phyloP scores from a whole-genome alignment of 2,329 filamentous ascomycete species.

The Fusarium zealandicum region DNA sequence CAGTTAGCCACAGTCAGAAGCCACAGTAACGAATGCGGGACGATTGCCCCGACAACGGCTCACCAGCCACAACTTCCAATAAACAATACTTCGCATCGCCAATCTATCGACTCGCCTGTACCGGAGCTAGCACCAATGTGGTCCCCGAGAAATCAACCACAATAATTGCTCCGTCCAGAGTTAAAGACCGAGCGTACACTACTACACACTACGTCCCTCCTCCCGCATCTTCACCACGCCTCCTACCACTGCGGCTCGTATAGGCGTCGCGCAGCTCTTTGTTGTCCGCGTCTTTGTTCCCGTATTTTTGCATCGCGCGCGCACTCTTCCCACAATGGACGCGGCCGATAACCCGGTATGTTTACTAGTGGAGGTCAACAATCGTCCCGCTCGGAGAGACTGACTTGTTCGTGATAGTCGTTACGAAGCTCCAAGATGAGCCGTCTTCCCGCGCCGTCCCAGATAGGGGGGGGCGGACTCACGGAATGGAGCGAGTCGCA shows the following conservation, averaged over 20 bases:
- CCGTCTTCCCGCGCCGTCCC: conserved; percentile 44
- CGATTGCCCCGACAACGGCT: conserved; percentile 32
- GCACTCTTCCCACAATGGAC: conserved; percentile 43
- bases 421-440: conserved; percentile 44
- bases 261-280: conserved; percentile 48
- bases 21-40: conserved; percentile 6
- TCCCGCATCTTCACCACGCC: conserved; percentile 34
- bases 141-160: conserved; percentile 31
- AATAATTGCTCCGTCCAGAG: conserved; percentile 39
- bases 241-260: conserved; percentile 33
- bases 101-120: conserved; percentile 30
- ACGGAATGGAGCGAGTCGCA: conserved; percentile 68
- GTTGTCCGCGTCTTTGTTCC: conserved; percentile 43
- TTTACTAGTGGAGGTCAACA: conserved; percentile 4
- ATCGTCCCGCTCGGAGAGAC: conserved; percentile 1
- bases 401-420: conserved; percentile 28
- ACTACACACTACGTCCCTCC: conserved; percentile 9
- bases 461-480: conserved; percentile 49
- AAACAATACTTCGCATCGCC: conserved; percentile 40
- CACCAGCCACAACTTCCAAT: conserved; percentile 6
- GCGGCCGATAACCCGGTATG: conserved; percentile 44
- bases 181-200: conserved; percentile 12
- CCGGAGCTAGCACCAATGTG: conserved; percentile 35
- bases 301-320: conserved; percentile 33
- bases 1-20: conserved; percentile 4